Percentiles rank a stretch among this genome's conserved stretches.
These are phyloP conservation scores for Mycena latifolia DNA, from an alignment of 768 basidiomycete species.

Conservation along the genomic window DNA sequence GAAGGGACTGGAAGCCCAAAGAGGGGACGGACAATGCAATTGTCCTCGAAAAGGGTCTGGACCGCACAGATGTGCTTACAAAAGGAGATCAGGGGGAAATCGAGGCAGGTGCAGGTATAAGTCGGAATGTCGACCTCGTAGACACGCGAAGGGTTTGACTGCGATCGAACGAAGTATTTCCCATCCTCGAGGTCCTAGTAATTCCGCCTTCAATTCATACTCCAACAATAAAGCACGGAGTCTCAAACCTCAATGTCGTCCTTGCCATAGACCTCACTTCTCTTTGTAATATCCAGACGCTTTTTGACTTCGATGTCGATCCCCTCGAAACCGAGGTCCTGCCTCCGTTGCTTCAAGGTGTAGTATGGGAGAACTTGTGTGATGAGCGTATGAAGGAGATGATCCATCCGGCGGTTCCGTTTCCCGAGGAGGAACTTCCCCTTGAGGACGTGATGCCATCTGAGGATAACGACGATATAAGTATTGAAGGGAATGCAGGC, in stretches of 20 bases:
- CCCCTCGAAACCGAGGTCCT: conserved; percentile 39
- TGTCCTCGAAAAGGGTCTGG: not conserved
- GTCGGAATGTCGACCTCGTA: conserved; percentile 29
- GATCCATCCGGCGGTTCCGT: conserved; percentile 39
- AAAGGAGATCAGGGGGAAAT: conserved; percentile 33
- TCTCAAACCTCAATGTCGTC: conserved; percentile 12
- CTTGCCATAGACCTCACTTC: not conserved
- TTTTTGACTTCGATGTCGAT: conserved; percentile 34
- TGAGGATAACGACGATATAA: not conserved
- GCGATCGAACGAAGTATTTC: conserved; percentile 9
- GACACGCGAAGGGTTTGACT: not conserved
- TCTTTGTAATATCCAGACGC: conserved; percentile 6
- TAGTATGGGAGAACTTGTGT: conserved; percentile 34
- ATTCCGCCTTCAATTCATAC: not conserved
- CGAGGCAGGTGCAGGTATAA: conserved; percentile 23
- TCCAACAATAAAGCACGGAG: not conserved
- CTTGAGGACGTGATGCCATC: conserved; percentile 43
- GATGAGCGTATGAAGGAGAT: conserved; percentile 37
- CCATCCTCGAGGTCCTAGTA: not conserved
- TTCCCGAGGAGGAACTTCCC: conserved; percentile 40
- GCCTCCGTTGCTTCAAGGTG: conserved; percentile 29
- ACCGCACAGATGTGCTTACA: conserved; percentile 40
- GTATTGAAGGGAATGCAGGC: not conserved
- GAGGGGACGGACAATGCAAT: too few species aligned
- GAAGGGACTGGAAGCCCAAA: too few species aligned